phyloP scores from a whole-genome alignment of 805 yeast genomes.

The Metschnikowia sp. region DNA sequence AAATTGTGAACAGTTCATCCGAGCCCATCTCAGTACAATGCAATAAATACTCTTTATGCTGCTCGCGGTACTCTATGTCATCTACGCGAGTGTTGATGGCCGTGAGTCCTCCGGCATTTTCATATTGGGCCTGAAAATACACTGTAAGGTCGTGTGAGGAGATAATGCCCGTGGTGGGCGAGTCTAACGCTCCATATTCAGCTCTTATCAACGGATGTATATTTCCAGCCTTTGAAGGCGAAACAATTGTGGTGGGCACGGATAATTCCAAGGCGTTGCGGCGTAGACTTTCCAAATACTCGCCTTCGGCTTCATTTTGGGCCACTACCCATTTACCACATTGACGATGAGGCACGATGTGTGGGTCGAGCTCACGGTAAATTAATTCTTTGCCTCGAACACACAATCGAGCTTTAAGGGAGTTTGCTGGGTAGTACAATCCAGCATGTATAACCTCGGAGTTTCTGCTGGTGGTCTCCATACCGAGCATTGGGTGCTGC shows the following conservation, averaged over 20 bases:
- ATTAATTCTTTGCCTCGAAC: conserved; percentile 69
- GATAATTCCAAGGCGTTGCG: conserved; percentile 48
- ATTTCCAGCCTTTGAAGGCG: conserved; percentile 39
- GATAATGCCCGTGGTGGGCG: conserved; percentile 83
- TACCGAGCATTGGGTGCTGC: conserved; percentile 61
- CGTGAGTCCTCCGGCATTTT: conserved; percentile 58
- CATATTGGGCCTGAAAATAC: conserved; percentile 53
- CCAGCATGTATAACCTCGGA: conserved; percentile 95
- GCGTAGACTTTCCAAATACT: conserved; percentile 53
- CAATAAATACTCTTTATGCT: conserved; percentile 22
- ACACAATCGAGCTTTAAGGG: conserved; percentile 68
- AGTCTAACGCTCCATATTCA: conserved; percentile 54
- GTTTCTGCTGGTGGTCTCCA: conserved; percentile 84
- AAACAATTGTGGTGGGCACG: conserved; percentile 56
- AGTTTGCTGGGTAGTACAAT: conserved; percentile 67
- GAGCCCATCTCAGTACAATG: conserved; percentile 27
- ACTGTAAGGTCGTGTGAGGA: conserved; percentile 76
- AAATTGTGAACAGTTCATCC: conserved; percentile 37
- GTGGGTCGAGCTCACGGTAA: conserved; percentile 38
- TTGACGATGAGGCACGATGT: conserved; percentile 47
- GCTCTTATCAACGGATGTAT: conserved; percentile 71
- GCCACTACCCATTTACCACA: conserved; percentile 92
- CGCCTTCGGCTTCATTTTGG: conserved; percentile 61
- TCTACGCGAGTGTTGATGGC: conserved; percentile 61
- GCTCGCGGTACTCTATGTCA: conserved; percentile 28